These are phyloP conservation scores for Penicillium mononematosum DNA, from an alignment of 495 filamentous ascomycete genomes.

Conservation along the genomic window DNA sequence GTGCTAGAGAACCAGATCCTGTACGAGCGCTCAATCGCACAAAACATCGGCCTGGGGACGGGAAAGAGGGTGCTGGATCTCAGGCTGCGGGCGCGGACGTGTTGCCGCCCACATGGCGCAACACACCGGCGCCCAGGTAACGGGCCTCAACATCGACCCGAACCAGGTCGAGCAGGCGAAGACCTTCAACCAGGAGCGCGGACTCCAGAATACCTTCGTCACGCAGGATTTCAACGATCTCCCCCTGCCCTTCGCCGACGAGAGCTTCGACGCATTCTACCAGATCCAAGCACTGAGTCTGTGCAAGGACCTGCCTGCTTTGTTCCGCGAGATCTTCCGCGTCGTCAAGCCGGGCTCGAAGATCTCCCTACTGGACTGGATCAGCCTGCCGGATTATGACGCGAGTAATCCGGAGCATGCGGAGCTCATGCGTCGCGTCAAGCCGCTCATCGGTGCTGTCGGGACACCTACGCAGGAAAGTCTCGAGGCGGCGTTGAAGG, in stretches of 20 bases:
- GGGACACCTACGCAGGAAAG: constrained; percentile 58
- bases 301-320: constrained; percentile 52
- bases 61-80: constrained; percentile 58
- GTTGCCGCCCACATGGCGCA: constrained; percentile 63
- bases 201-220: constrained; percentile 54
- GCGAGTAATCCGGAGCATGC: constrained; percentile 52
- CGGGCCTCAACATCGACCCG: constrained; percentile 62
- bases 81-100: constrained; percentile 59
- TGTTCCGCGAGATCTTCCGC: constrained; percentile 56
- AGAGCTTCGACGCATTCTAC: constrained; percentile 61
- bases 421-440: constrained; percentile 59
- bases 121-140: constrained; percentile 54
- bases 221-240: constrained; percentile 58
- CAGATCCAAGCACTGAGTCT: constrained; percentile 63
- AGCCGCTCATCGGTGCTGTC: constrained; percentile 62
- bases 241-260: constrained; percentile 56
- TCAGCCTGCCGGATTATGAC: constrained; percentile 56
- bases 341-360: constrained; percentile 58
- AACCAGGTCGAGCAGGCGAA: constrained; percentile 59
- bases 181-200: constrained; percentile 49
- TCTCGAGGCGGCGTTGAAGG: constrained; percentile 50
- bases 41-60: constrained; percentile 49
- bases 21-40: constrained; percentile 59
- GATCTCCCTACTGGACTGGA: constrained; percentile 60
- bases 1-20: constrained; percentile 55